Percentiles rank a stretch among this genome's conserved stretches.
These are phyloP conservation scores for Hymenoscyphus albidus DNA, from an alignment of 2,329 filamentous ascomycete genomes.

Conservation along the genomic window DNA sequence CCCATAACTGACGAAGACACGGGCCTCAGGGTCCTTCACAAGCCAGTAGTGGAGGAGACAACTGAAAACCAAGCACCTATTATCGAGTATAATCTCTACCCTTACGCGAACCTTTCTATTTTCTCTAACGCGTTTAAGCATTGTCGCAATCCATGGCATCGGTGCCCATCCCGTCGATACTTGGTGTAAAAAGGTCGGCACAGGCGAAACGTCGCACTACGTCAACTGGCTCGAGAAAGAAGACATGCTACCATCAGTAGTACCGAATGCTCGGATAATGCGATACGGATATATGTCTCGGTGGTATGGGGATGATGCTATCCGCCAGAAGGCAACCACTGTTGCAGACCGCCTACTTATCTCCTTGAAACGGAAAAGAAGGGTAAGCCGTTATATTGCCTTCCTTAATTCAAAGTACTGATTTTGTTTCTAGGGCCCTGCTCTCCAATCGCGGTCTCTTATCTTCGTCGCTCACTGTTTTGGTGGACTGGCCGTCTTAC, in stretches of 20 bases:
- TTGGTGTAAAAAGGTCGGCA: neutral
- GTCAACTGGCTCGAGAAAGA: neutral
- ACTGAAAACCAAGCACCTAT: neutral
- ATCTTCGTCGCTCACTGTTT: neutral
- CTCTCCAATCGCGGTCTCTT: neutral
- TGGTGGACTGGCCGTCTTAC: neutral
- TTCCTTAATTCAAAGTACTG: neutral
- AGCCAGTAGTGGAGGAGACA: neutral
- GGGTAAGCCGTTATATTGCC: neutral
- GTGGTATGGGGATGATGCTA: neutral
- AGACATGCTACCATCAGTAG: conserved; percentile 1
- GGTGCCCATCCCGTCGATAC: neutral
- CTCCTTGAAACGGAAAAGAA: neutral
- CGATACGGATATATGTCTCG: neutral
- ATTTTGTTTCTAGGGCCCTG: neutral
- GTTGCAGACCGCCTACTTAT: neutral
- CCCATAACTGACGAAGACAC: neutral
- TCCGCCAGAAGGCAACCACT: neutral
- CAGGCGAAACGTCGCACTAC: neutral
- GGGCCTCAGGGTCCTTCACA: neutral
- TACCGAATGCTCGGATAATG: conserved; percentile 7
- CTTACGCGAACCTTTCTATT: neutral
- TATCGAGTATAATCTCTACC: neutral
- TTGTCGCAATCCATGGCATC: too few relatives aligned
- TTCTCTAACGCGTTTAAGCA: neutral